Conservation (phyloP, 2,329 filamentous ascomycete genomes). For the Talaromyces sp. region DNA sequence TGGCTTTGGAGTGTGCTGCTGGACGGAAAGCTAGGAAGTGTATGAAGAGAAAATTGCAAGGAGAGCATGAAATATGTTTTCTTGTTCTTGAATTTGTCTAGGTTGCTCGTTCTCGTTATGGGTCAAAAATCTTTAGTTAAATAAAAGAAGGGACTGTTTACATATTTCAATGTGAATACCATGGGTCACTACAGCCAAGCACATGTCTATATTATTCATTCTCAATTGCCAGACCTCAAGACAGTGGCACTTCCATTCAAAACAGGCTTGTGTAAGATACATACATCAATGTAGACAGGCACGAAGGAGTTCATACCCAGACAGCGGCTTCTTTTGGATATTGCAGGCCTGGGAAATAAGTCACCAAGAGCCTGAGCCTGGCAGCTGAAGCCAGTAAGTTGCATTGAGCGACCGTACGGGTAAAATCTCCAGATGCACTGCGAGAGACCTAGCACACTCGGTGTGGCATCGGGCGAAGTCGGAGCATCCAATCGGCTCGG, state of each 20-base stretch:
- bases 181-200: background rate
- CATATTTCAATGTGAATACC: background rate
- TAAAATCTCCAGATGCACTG: too few relatives aligned
- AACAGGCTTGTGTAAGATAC: background rate
- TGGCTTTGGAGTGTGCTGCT: background rate
- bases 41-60: background rate
- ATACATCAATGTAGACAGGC: background rate
- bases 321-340: background rate
- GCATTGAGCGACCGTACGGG: too few relatives aligned
- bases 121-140: background rate
- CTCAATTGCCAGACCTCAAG: background rate
- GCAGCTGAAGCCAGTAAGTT: too few relatives aligned
- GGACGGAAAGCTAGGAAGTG: background rate
- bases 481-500: background rate
- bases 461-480: background rate
- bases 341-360: too few relatives aligned
- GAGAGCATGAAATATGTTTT: background rate
- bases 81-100: background rate
- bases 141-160: background rate
- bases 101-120: background rate
- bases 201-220: background rate
- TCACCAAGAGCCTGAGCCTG: too few relatives aligned
- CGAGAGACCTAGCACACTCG: background rate
- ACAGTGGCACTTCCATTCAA: background rate
- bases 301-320: background rate